Evolutionary conservation across 192 early-diverging fungal species (phyloP).

Genomic region (Haplosporangium gracile): DNA sequence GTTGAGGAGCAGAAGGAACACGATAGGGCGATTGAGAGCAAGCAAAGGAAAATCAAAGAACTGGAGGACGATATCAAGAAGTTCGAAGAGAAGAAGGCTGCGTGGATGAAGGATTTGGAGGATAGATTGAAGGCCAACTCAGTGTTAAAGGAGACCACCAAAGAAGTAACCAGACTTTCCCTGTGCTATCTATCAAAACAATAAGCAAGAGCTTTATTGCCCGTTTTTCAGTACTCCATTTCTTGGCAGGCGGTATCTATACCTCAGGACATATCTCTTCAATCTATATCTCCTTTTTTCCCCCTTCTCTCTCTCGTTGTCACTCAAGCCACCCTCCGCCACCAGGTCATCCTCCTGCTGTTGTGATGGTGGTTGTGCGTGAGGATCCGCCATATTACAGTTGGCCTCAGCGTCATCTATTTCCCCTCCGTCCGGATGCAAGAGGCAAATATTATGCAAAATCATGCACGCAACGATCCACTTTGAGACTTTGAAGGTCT

Average conservation of each 20-base stretch:
- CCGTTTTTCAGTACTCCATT: background rate
- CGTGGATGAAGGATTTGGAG: background rate
- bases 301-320: background rate
- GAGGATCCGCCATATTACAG: background rate
- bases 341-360: background rate
- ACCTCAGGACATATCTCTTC: background rate
- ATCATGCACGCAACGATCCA: constrained; percentile 13
- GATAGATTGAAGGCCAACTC: background rate
- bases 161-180: background rate
- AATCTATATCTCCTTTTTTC: background rate
- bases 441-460: background rate
- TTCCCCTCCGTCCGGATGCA: too few relatives aligned
- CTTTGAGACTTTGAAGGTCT: background rate
- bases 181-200: background rate
- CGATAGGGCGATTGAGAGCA: background rate
- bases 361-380: background rate
- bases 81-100: background rate
- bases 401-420: too few relatives aligned
- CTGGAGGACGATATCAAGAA: constrained; percentile 1
- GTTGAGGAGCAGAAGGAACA: background rate
- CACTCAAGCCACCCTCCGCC: background rate
- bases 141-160: background rate
- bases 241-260: background rate
- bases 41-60: background rate
- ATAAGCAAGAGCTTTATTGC: background rate